These are phyloP conservation scores for Cryptosporidium tyzzeri DNA, from an alignment of 169 alveolate genomes.

Conservation along the genomic window DNA sequence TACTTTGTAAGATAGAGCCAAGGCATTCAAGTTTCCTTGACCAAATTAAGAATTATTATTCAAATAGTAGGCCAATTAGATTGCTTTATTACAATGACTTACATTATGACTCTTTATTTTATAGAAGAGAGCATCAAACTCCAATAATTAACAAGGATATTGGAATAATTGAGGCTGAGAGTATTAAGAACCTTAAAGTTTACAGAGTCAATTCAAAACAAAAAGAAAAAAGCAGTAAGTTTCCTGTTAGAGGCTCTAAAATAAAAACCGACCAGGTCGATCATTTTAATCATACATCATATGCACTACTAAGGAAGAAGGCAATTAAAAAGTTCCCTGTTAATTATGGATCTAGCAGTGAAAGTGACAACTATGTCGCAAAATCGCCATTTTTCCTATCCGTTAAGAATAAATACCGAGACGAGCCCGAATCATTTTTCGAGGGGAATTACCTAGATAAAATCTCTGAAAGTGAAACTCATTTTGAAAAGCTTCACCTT, in stretches of 20 bases:
- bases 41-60: background rate
- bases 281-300: background rate
- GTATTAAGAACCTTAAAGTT: background rate
- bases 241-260: background rate
- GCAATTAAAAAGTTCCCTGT: background rate
- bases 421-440: slow-evolving; percentile 7
- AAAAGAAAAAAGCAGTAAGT: background rate
- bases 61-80: slow-evolving; percentile 35
- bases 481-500: background rate
- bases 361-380: background rate
- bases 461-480: background rate
- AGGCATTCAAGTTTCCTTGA: background rate
- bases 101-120: slow-evolving; percentile 66
- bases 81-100: slow-evolving; percentile 36
- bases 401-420: slow-evolving; percentile 9
- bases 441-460: background rate
- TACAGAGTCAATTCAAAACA: background rate
- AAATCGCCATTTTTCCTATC: background rate
- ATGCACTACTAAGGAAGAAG: background rate
- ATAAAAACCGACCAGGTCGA: background rate
- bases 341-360: background rate
- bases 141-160: background rate
- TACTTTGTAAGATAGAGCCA: slow-evolving; percentile 42
- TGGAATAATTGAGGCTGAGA: background rate
- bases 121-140: slow-evolving; percentile 11